Conservation (phyloP, 805 yeast genomes). For the Maudiozyma pseudohumilis region DNA sequence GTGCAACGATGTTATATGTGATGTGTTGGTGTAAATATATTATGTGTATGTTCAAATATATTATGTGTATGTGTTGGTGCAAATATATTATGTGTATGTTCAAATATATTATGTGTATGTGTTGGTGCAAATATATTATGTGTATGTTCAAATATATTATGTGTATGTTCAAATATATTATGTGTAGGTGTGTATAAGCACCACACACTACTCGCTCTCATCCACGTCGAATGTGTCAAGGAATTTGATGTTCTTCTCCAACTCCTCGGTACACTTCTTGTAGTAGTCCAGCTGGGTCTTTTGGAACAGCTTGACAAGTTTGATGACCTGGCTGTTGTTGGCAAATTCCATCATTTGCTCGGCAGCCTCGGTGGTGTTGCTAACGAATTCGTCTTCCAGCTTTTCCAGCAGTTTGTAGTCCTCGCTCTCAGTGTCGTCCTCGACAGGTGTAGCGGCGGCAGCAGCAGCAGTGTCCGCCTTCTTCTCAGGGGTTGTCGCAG, state of each 20-base stretch:
- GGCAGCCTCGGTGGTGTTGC: slow-evolving; percentile 72
- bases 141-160: no score
- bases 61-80: no score
- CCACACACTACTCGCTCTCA: no score
- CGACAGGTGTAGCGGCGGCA: not conserved
- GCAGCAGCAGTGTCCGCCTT: not conserved
- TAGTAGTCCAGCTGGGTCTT: slow-evolving; percentile 60
- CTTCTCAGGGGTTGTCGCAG: no score
- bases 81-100: no score
- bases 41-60: no score
- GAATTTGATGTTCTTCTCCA: slow-evolving; percentile 37
- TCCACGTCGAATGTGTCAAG: slow-evolving; percentile 23
- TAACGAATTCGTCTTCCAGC: slow-evolving; percentile 71
- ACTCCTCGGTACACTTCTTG: slow-evolving; percentile 41
- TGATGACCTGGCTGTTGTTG: slow-evolving; percentile 54
- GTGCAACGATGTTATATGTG: no score
- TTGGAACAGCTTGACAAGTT: slow-evolving; percentile 55
- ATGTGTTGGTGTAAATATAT: no score
- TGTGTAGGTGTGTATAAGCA: no score
- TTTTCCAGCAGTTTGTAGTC: slow-evolving; percentile 39
- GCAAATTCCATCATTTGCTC: slow-evolving; percentile 65
- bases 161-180: no score
- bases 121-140: no score
- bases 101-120: no score
- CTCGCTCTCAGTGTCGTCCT: slow-evolving; percentile 14